Evolutionary conservation across 2,329 filamentous ascomycete species (phyloP).

Genomic region (Sarocladium strictum): DNA sequence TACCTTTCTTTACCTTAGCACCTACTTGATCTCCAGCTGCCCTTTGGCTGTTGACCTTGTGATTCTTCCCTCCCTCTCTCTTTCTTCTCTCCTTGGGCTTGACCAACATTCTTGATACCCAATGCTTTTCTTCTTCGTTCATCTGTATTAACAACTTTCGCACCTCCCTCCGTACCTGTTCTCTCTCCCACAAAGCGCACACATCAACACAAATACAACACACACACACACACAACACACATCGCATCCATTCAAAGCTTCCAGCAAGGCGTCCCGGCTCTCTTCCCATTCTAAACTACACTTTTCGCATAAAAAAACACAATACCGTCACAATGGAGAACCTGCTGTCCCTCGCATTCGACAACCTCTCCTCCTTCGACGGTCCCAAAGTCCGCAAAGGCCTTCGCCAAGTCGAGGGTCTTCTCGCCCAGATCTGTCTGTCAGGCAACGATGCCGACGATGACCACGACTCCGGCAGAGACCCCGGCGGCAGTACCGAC

Average conservation of each 20-base stretch:
- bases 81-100: not conserved
- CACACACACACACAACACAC: not conserved
- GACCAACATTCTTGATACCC: slow-evolving; percentile 11
- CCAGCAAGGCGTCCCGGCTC: slow-evolving; percentile 3
- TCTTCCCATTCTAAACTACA: not conserved
- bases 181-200: not conserved
- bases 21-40: too few species aligned
- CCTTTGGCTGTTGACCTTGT: not conserved
- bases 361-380: slow-evolving; percentile 92
- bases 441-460: slow-evolving; percentile 37
- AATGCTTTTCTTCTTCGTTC: slow-evolving; percentile 21
- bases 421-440: slow-evolving; percentile 91
- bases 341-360: slow-evolving; percentile 86
- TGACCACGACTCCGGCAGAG: slow-evolving; percentile 20
- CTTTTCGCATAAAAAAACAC: slow-evolving; percentile 9
- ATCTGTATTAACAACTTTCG: slow-evolving; percentile 22
- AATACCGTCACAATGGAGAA: slow-evolving; percentile 68
- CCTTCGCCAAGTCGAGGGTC: slow-evolving; percentile 85
- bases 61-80: not conserved
- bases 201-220: too few species aligned
- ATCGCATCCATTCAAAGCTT: not conserved
- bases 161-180: slow-evolving; percentile 10
- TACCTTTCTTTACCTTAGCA: not conserved
- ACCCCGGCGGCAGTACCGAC: not conserved
- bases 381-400: slow-evolving; percentile 88